Conservation (phyloP, 1,284 basidiomycete species). For the Leccinum colubrinum region DNA sequence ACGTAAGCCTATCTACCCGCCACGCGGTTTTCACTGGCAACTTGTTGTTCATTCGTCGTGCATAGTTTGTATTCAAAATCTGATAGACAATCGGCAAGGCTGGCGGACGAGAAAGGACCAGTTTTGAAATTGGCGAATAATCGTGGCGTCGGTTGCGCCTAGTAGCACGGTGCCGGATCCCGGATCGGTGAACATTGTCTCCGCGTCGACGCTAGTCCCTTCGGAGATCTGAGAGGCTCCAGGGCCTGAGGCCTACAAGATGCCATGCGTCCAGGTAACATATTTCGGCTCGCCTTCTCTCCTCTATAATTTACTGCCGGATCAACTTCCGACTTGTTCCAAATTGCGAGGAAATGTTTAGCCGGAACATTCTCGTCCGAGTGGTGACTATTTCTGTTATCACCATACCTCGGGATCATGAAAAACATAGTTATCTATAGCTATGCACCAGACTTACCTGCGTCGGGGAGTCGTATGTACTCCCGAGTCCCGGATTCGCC, state of each 20-base stretch:
- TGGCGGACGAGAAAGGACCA: not conserved
- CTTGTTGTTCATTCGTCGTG: not conserved
- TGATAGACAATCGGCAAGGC: not conserved
- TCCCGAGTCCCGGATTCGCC: slow-evolving; percentile 1
- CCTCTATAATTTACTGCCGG: not conserved
- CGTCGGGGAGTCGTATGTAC: not conserved
- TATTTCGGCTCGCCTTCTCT: not conserved
- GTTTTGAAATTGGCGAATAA: not conserved
- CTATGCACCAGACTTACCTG: not conserved
- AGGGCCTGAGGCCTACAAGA: not conserved
- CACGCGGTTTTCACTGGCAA: no score
- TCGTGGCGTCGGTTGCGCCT: not conserved
- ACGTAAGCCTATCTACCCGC: not conserved
- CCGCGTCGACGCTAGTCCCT: not conserved
- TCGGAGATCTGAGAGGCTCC: not conserved
- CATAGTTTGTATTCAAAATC: not conserved
- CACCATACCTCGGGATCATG: slow-evolving; percentile 33
- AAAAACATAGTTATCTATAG: not conserved
- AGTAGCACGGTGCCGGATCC: not conserved
- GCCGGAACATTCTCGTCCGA: not conserved
- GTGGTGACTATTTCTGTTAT: slow-evolving; percentile 19
- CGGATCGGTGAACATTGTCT: not conserved
- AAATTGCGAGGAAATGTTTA: not conserved
- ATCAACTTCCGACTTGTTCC: not conserved
- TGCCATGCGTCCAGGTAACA: not conserved